Base-by-base conservation (phyloP, 2,329 filamentous ascomycete species). In the Botryotinia narcissicola region DNA sequence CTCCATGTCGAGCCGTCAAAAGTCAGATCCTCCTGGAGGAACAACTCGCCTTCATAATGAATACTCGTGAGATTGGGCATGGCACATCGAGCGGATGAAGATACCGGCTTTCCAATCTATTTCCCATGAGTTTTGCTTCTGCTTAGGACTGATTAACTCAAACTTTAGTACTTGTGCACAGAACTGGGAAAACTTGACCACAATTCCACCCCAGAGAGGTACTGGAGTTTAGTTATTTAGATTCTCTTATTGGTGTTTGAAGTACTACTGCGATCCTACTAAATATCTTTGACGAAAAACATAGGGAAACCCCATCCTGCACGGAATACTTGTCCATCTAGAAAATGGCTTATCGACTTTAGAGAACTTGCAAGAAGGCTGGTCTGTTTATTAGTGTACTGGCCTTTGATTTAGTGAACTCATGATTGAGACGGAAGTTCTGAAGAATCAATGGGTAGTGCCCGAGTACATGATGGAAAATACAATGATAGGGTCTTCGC, bases 271-370 rank as follows among this genome's bases (percentile, higher is more conserved):
- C 51, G 29, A 54, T 54, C 0, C 25, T 16, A 54, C 25, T 35
- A 5, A 5, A 35, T 35, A 1, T 5, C 7, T 35, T 35, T 5
- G 35, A 35, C 1, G 7, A 7, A 35, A 35, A 5, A 7, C 7
- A 35, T 35, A 7, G 35, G 14, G n/a, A 9, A 9, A 29, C 1
- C 1, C 0, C 1, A 29, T 54, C 3, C 7, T 29, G 0, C 12
- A 8, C 2, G 14, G 3, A 0, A 18, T 57, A 9, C 3, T 18
- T 1, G 14, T 57, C 6, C n/a, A 16, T 57, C 2, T 6, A 18
- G 3, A 57, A 57, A 14, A 29, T 0, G 3, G n/a, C 6, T 32
- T 32, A 2, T 32, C 0, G 3, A 57, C 0, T 18, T 57, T 57
- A 5, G 12, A 54, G 48, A 54, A n/a, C 16, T 54, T 7, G 40